phyloP scores from a whole-genome alignment of 257 asterid species.

The Solanum ossicruentum region DNA sequence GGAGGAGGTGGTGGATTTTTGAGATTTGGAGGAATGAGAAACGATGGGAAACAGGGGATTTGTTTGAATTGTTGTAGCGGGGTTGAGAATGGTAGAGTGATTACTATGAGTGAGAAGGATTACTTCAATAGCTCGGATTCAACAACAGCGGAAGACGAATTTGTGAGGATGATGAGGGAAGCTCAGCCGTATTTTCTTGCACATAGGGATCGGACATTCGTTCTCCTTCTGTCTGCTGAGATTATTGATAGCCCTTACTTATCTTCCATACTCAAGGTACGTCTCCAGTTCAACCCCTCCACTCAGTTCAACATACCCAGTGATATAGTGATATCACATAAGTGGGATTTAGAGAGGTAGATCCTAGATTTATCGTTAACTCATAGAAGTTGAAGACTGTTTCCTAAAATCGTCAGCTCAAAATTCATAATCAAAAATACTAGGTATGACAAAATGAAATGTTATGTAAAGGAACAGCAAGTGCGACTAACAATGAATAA shows the following conservation, averaged over 20 bases:
- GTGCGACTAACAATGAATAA: too few relatives aligned
- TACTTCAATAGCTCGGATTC: neutral
- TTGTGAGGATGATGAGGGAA: constrained; percentile 49
- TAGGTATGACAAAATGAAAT: too few relatives aligned
- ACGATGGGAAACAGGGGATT: neutral
- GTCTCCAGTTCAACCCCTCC: too few relatives aligned
- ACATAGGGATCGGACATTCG: constrained; percentile 43
- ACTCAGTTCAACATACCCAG: too few relatives aligned
- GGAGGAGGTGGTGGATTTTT: neutral
- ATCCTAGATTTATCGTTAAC: too few relatives aligned
- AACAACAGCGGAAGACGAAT: neutral
- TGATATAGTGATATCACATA: too few relatives aligned
- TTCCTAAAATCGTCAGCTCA: too few relatives aligned
- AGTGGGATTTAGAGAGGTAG: too few relatives aligned
- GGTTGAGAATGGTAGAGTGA: neutral
- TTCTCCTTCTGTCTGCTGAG: constrained; percentile 32
- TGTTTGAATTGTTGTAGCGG: neutral
- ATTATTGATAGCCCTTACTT: constrained; percentile 30
- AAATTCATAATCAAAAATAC: too few relatives aligned
- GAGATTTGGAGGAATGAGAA: neutral
- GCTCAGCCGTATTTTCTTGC: constrained; percentile 40
- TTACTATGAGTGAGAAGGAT: neutral
- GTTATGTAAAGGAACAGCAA: too few relatives aligned
- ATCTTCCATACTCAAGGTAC: constrained; percentile 36
- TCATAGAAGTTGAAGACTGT: too few relatives aligned